Base-by-base conservation (phyloP, 805 yeast genomes). In the Metschnikowia cubensis region DNA sequence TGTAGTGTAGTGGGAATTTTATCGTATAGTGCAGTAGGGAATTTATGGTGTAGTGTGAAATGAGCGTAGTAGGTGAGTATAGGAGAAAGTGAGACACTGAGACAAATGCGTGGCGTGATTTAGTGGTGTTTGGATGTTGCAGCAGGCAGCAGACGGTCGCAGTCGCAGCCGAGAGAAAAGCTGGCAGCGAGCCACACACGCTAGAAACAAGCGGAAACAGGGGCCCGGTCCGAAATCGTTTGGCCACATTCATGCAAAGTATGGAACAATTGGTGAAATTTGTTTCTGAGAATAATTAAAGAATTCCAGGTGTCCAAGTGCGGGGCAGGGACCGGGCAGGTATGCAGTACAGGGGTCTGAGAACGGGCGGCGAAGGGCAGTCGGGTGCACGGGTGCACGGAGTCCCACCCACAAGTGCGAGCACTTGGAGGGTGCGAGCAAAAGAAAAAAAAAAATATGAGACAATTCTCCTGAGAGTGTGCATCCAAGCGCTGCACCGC, bases 311-410 rank as follows among this genome's bases (percentile, higher is more conserved):
- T 21, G 31, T 7, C 17, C 6, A 5, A n/a, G 31, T 22, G 42
- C 29, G 42, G 42, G 42, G 32, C 11, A 10, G 8, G 20, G 42
- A 18, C 29, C 29, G 25, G 25, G 18, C 29, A 6, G 2, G 14
- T 14, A 6, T 41, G 44, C 44, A 41, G 44, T 31, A 41, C 36
- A 7, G 35, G 11, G 10, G 10, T 15, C 36, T 34, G 25, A 13
- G 14, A 18, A 20, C 20, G 15, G 25, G 17, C 31, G 31, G 31
- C 6, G 6, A 7, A 13, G 13, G 17, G 15, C 14, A 13, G 8
- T 14, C 33, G 42, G 42, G 21, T 22, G 46, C 17, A 43, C 46
- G 46, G 46, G 33, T 35, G 46, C 20, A n/a, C 46, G 40, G 46
- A 35, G 39, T 35, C 37, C 38, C 45, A 42, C 37, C 15, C 10